A percentile compares a stretch with the other conserved stretches of the same genome.
These are phyloP conservation scores for Actinomortierella ambigua DNA, from an alignment of 371 early-diverging fungal species.

Conservation along the genomic window DNA sequence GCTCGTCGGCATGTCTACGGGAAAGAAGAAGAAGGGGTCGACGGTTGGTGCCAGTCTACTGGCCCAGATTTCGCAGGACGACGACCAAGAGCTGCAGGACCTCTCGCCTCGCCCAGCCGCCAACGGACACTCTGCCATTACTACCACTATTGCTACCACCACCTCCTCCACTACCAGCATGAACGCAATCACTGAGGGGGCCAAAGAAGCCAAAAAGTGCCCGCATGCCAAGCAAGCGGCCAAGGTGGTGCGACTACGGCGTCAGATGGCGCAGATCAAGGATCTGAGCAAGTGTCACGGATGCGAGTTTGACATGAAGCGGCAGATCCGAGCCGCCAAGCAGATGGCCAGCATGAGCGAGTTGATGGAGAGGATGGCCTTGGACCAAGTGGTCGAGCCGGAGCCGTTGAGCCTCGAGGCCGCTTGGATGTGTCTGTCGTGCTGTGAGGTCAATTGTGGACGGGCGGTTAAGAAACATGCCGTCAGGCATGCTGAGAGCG, in stretches of 20 bases:
- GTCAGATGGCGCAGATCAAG: conserved; percentile 11
- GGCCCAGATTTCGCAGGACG: too few species aligned
- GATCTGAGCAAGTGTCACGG: conserved; percentile 38
- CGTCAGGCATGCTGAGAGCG: conserved; percentile 14
- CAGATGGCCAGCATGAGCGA: too few species aligned
- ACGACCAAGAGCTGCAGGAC: too few species aligned
- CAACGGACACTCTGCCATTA: neutral
- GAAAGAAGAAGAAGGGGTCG: too few species aligned
- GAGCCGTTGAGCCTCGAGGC: conserved; percentile 20
- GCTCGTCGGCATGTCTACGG: too few species aligned
- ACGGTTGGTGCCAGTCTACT: too few species aligned
- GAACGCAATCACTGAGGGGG: neutral
- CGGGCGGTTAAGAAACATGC: conserved; percentile 29
- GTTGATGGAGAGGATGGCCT: too few species aligned
- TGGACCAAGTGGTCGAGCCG: neutral
- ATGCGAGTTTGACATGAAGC: conserved; percentile 3
- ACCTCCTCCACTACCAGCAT: neutral
- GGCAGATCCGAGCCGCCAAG: too few species aligned
- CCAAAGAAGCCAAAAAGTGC: conserved; percentile 15
- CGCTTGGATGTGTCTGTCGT: conserved; percentile 45
- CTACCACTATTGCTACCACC: neutral
- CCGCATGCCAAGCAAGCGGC: conserved; percentile 29
- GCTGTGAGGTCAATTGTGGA: conserved; percentile 43
- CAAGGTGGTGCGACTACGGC: conserved; percentile 15
- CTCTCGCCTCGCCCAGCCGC: conserved; percentile 1